These are phyloP conservation scores for Rhinocladiella similis DNA, from an alignment of 2,329 filamentous ascomycete genomes.

Conservation along the genomic window DNA sequence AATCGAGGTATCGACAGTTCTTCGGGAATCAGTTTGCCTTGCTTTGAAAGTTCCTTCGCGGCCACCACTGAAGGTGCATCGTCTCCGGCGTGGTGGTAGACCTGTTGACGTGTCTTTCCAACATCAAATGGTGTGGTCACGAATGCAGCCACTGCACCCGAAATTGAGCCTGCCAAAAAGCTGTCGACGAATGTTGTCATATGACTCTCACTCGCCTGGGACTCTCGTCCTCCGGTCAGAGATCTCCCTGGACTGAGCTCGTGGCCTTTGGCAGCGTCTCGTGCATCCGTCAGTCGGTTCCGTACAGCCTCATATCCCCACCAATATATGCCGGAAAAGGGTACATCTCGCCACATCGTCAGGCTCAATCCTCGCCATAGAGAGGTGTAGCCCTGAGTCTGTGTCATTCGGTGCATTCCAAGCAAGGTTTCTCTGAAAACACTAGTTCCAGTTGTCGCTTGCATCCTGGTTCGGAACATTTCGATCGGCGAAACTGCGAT, in stretches of 20 bases:
- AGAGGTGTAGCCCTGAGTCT: conserved; percentile 71
- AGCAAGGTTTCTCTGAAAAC: conserved; percentile 78
- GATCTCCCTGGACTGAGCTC: conserved; percentile 40
- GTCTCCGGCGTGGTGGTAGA: conserved; percentile 63
- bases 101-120: conserved; percentile 91
- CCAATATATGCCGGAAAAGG: conserved; percentile 97
- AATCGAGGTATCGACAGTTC: conserved; percentile 76
- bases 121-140: conserved; percentile 96
- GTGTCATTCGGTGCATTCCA: conserved; percentile 77
- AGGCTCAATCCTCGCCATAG: conserved; percentile 88
- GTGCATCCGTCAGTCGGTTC: conserved; percentile 66
- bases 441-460: conserved; percentile 68
- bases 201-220: conserved; percentile 66
- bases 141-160: conserved; percentile 81
- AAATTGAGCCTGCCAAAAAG: conserved; percentile 80
- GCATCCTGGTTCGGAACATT: conserved; percentile 88
- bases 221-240: conserved; percentile 45
- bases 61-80: conserved; percentile 29
- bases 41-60: conserved; percentile 18
- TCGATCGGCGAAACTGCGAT: conserved; percentile 86
- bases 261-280: conserved; percentile 53
- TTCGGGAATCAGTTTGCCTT: conserved; percentile 58
- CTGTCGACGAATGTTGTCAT: conserved; percentile 80
- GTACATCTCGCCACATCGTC: conserved; percentile 94
- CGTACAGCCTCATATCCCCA: conserved; percentile 91